These are phyloP conservation scores for Zygoascus ofunaensis DNA, from an alignment of 805 yeast species.

Conservation along the genomic window DNA sequence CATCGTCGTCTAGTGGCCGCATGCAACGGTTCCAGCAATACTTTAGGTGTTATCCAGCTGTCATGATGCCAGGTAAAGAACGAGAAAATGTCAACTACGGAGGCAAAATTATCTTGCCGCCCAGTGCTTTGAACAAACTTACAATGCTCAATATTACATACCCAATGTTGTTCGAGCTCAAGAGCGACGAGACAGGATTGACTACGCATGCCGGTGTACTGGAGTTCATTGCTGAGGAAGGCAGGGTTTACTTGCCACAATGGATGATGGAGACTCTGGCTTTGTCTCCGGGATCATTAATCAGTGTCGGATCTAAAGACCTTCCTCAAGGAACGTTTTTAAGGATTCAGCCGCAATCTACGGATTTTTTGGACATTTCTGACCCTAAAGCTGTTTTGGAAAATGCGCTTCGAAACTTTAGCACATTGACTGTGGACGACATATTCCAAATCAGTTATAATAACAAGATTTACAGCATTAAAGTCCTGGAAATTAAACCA, in stretches of 20 bases:
- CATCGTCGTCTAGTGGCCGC: background rate
- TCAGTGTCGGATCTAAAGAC: conserved; percentile 62
- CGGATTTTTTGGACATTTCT: conserved; percentile 82
- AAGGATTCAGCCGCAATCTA: conserved; percentile 90
- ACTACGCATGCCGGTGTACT: conserved; percentile 87
- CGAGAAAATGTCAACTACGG: conserved; percentile 75
- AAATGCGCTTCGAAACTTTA: conserved; percentile 80
- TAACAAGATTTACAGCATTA: conserved; percentile 65
- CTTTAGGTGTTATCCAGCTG: conserved; percentile 85
- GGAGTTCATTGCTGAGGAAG: conserved; percentile 96
- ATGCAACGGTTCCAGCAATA: conserved; percentile 60
- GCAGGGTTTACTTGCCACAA: conserved; percentile 85
- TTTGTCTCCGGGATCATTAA: conserved; percentile 68
- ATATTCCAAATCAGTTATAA: conserved; percentile 79
- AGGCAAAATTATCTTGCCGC: conserved; percentile 92
- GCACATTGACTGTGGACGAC: conserved; percentile 79
- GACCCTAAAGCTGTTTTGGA: conserved; percentile 97
- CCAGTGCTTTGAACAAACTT: conserved; percentile 79
- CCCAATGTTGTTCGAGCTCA: conserved; percentile 87
- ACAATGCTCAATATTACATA: conserved; percentile 85
- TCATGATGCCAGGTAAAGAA: conserved; percentile 74
- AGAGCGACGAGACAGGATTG: conserved; percentile 50
- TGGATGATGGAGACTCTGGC: conserved; percentile 88
- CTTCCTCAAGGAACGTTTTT: conserved; percentile 82
- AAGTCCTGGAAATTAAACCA: conserved; percentile 82